Evolutionary conservation across 208 protist genomes (phyloP), one percentile per base, ranked within the genome.

Genomic region (Spongospora subterranea): DNA sequence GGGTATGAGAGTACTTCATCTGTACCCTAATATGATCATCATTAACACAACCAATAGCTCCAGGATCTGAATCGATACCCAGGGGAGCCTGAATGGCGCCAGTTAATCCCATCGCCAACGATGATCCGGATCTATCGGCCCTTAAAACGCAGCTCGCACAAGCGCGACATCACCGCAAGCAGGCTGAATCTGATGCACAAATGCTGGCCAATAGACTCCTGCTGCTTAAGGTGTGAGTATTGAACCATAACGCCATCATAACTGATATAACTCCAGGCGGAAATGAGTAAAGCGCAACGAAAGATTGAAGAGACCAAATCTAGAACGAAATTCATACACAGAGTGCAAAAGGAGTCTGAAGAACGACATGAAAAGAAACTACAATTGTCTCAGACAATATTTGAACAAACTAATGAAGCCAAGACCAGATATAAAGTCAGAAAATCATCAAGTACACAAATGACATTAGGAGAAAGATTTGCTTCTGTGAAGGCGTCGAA

Each of bases 271-370:
- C n/a, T 6, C 6, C n/a, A 82, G 71, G 71, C 71, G 13, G 71
- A 82, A 43, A 82, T 35, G n/a, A 35, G n/a, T 6, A 82, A 82
- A 43, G 71, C 71, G 6, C n/a, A 82, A 35, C 6, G 71, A 43
- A 82, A 82, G n/a, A 82, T 82, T 39, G 71, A 82, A 43, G 71
- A 82, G 71, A 82, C 71, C n/a, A 82, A 82, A 43, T 82, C 71
- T 20, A 6, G 71, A 43, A 82, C 71, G n/a, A 35, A 82, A 43
- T 82, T 82, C 71, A 82, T 82, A 35, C 40, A 82, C n/a, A 6
- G 40, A n/a, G 71, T 82, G 13, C 71, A 82, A 43, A 6, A 35
- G 6, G 71, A 82, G n/a, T 82, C 71, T 20, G 71, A 82, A 43
- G 11, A 82, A 43, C 6, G 71, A 35, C n/a, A 39, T 39, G 71